These are phyloP conservation scores for Stephania japonica DNA, from an alignment of 164 flowering plant species.

Conservation along the genomic window DNA sequence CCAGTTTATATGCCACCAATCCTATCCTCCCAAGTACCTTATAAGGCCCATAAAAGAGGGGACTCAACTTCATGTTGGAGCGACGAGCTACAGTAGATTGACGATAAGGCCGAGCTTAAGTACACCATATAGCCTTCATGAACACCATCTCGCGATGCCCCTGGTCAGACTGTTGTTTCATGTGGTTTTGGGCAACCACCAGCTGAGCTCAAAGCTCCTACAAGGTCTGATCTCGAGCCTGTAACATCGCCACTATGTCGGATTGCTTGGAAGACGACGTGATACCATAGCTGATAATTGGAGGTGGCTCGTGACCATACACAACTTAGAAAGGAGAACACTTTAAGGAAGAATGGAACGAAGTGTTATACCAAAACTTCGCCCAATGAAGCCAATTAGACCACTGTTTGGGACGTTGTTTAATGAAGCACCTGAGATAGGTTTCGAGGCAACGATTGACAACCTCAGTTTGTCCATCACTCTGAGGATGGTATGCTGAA, in stretches of 20 bases:
- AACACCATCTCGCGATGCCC: no score
- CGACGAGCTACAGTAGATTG: background rate
- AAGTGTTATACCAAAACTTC: background rate
- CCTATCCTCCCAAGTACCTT: background rate
- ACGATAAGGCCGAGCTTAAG: background rate
- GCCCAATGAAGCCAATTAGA: background rate
- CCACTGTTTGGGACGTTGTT: background rate
- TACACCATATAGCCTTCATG: no score
- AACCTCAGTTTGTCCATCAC: background rate
- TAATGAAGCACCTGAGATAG: background rate
- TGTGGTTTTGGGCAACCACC: background rate
- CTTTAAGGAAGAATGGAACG: background rate
- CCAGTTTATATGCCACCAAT: background rate
- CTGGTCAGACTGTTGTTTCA: background rate
- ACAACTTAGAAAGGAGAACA: background rate
- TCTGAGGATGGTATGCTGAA: background rate
- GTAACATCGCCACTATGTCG: background rate
- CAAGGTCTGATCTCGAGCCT: background rate
- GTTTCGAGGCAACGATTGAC: background rate
- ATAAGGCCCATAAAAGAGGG: background rate
- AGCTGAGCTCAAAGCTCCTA: background rate
- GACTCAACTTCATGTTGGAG: background rate
- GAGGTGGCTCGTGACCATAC: background rate
- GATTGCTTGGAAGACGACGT: background rate
- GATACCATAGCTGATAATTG: background rate